phyloP scores from a whole-genome alignment of 768 basidiomycete species.

The Mycena chlorophos region DNA sequence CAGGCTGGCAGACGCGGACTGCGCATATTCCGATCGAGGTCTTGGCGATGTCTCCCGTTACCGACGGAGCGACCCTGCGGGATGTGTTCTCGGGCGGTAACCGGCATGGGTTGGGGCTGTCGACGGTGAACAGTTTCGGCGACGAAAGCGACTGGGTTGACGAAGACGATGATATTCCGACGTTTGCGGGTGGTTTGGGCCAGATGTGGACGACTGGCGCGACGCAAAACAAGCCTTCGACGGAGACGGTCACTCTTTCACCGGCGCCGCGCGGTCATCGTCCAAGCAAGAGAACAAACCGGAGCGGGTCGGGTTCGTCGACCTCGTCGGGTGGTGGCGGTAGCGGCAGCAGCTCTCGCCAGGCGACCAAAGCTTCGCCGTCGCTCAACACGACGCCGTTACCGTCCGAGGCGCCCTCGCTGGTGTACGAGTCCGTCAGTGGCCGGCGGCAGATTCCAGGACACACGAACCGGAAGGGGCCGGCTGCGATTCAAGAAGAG shows the following conservation, averaged over 20 bases:
- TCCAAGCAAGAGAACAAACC: slow-evolving; percentile 37
- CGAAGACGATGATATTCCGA: slow-evolving; percentile 74
- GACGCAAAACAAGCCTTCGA: slow-evolving; percentile 8
- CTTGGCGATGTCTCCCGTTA: slow-evolving; percentile 61
- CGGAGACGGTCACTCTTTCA: slow-evolving; percentile 46
- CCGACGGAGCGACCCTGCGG: slow-evolving; percentile 54
- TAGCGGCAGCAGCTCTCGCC: slow-evolving; percentile 16
- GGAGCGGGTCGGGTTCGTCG: slow-evolving; percentile 27
- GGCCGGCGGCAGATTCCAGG: slow-evolving; percentile 69
- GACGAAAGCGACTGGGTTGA: slow-evolving; percentile 91
- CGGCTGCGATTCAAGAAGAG: slow-evolving; percentile 79
- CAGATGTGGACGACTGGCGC: slow-evolving; percentile 45
- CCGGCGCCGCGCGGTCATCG: slow-evolving; percentile 54
- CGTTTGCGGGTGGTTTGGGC: slow-evolving; percentile 78
- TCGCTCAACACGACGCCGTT: slow-evolving; percentile 61
- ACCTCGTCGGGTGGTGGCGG: slow-evolving; percentile 24
- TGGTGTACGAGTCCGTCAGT: slow-evolving; percentile 50
- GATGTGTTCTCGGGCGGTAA: slow-evolving; percentile 77
- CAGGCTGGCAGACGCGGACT: slow-evolving; percentile 75
- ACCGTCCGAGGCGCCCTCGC: slow-evolving; percentile 50
- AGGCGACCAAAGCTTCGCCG: slow-evolving; percentile 54
- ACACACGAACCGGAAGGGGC: slow-evolving; percentile 59
- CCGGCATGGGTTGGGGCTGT: slow-evolving; percentile 37
- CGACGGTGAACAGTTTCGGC: slow-evolving; percentile 40
- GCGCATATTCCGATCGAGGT: slow-evolving; percentile 76